These are phyloP conservation scores for Trichosporon faecale DNA, from an alignment of 1,284 basidiomycete genomes.

Conservation along the genomic window DNA sequence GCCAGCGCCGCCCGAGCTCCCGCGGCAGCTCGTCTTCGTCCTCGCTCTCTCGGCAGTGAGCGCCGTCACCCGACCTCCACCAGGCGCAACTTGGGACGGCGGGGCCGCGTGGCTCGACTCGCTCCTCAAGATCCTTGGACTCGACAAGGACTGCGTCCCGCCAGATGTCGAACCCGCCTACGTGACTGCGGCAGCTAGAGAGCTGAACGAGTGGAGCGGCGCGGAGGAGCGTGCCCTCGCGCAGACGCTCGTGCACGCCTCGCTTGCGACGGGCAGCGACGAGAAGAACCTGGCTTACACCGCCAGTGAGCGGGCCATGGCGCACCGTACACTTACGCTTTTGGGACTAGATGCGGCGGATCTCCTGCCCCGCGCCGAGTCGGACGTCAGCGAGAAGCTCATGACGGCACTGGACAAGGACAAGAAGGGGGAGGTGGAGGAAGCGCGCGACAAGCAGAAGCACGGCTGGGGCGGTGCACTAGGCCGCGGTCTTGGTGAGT, in stretches of 20 bases:
- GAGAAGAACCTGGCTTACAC: conserved; percentile 45
- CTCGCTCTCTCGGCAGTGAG: conserved; percentile 39
- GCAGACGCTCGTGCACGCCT: conserved; percentile 39
- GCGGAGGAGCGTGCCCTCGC: conserved; percentile 35
- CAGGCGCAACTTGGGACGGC: conserved; percentile 18
- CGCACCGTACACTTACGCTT: conserved; percentile 41
- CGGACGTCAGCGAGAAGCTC: conserved; percentile 46
- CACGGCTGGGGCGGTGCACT: conserved; percentile 55
- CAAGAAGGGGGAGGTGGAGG: conserved; percentile 40
- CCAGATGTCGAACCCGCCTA: conserved; percentile 29
- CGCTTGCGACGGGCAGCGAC: conserved; percentile 33
- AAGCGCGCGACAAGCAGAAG: conserved; percentile 46
- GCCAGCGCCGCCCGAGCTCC: conserved; percentile 11
- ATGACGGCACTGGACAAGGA: conserved; percentile 48
- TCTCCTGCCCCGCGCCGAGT: conserved; percentile 48
- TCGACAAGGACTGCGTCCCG: conserved; percentile 39
- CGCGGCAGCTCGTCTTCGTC: conserved; percentile 28
- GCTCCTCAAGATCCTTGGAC: conserved; percentile 39
- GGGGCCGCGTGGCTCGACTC: conserved; percentile 36
- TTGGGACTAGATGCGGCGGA: conserved; percentile 41
- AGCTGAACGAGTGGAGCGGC: conserved; percentile 32
- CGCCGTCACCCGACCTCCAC: conserved; percentile 29
- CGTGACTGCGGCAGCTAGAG: conserved; percentile 32
- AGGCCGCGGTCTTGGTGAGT: conserved; percentile 49
- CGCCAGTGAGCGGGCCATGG: conserved; percentile 47